Base-by-base conservation (phyloP, 2,329 filamentous ascomycete species). In the Zelopaecilomyces penicillatus region DNA sequence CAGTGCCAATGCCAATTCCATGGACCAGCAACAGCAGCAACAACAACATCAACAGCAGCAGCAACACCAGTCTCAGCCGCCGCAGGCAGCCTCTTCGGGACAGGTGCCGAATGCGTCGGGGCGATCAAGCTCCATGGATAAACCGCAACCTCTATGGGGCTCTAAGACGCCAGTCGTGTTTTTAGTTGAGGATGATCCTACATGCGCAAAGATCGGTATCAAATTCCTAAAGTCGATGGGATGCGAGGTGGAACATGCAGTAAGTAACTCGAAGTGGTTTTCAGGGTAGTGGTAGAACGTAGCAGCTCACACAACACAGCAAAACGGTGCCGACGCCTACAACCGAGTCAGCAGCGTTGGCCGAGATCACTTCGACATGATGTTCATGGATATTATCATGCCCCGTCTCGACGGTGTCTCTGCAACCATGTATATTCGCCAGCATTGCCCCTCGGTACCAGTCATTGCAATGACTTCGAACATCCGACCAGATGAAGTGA, bases 381-480 rank as follows among this genome's bases (percentile, higher is more conserved):
- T 91, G 51, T 78, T 91, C 50, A 91, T 91, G 86, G 86, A 93
- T 60, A 91, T 98, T 52, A 95, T 98, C 54, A 97, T 98, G 93
- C 93, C 93, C 5, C 85, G 90, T 52, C 74, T 97, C 43, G 93
- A 97, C 57, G 93, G 93, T 54, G 89, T 97, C 5, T 95, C 90
- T 11, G 91, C 93, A 3, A 95, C 89, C 46, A 87, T 93, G 58
- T 81, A 95, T 50, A 96, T 98, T 52, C 82, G 91, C 43, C 87
- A 95, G 59, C 87, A 91, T 50, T 82, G 89, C 51, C 79, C 81
- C 33, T 79, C 82, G 5, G 82, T 86, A 19, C 93, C 93, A 0
- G 94, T 98, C 56, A 87, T 98, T 47, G 93, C 93, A 39, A 97
- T 98, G 93, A 98, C 93, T 3, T 96, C 91, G 4, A 98, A 97